Evolutionary conservation across 1,284 basidiomycete species (phyloP).

Genomic region (Serendipita sp.): DNA sequence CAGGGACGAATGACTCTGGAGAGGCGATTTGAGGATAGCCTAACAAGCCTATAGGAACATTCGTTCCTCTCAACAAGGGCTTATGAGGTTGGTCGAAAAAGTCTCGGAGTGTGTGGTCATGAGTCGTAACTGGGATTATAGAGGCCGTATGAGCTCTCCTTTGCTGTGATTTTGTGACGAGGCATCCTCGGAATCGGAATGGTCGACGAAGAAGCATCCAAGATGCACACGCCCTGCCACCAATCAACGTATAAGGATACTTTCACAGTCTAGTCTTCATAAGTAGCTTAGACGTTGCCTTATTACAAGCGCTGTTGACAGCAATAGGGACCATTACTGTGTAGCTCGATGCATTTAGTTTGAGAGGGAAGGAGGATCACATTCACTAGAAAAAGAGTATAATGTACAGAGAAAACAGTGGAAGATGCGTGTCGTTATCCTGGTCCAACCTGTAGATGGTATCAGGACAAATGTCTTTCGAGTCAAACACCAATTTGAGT

Average conservation of each 20-base stretch:
- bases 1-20: slow-evolving; percentile 44
- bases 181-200: slow-evolving; percentile 34
- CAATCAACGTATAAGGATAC: neutral
- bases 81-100: slow-evolving; percentile 52
- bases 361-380: neutral
- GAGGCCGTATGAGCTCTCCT: slow-evolving; percentile 22
- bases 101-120: slow-evolving; percentile 49
- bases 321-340: no score
- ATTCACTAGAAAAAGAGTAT: neutral
- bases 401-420: neutral
- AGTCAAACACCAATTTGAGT: neutral
- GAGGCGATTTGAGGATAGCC: slow-evolving; percentile 46
- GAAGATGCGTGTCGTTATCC: slow-evolving; percentile 12
- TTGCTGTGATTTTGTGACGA: slow-evolving; percentile 16
- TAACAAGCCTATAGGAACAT: slow-evolving; percentile 55
- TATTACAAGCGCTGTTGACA: slow-evolving; percentile 7
- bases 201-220: slow-evolving; percentile 15
- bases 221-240: neutral
- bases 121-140: slow-evolving; percentile 40
- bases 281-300: slow-evolving; percentile 10
- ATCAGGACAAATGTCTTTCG: neutral
- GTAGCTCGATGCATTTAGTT: no score
- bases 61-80: slow-evolving; percentile 23
- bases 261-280: neutral
- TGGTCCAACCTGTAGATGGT: slow-evolving; percentile 18